Evolutionary conservation across 2,329 filamentous ascomycete species (phyloP), one percentile per base, ranked within the genome.

Genomic region (Ploettnerulaceae sp.): DNA sequence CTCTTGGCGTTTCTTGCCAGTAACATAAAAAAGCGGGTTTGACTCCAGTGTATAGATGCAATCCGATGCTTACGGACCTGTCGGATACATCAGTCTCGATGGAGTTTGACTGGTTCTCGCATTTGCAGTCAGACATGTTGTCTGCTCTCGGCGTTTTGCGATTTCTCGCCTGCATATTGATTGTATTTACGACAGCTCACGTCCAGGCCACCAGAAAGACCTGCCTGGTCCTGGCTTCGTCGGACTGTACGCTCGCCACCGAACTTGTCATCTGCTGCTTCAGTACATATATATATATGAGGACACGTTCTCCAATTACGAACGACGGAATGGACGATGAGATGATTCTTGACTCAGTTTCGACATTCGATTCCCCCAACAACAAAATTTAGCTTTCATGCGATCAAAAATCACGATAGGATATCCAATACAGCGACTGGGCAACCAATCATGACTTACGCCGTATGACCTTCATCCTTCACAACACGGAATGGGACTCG

Each of bases 361-460:
- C 47, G 54, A 55, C 50, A 48, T 46, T 55, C 52, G 49, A 53
- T 51, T 47, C 49, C 47, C 49, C 54, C 42, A 6, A 4, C 31
- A 14, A 33, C 45, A 57, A 49, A 57, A 45, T 45, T 45, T 18
- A 49, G 25, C 46, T 49, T 49, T 45, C 43, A 47, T 39, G 47
- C 46, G 49, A 58, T 51, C 50, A 51, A 48, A 50, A 40, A 45
- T 18, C 35, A 37, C 35, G 45, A 49, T 39, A 58, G 57, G 58
- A 62, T 59, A 62, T 56, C 55, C 54, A 52, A 52, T 61, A 63
- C 58, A 63, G 57, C 59, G 59, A 61, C 51, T 60, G 60, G 60
- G 60, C 60, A 61, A 63, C 60, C 60, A 33, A 62, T 61, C 48
- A 63, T 51, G 59, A 60, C 49, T 60, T 48, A 63, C 57, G 59